Percentiles rank a stretch among this genome's conserved stretches.
Conservation (phyloP, 768 basidiomycete species). For the Russula olivacea region DNA sequence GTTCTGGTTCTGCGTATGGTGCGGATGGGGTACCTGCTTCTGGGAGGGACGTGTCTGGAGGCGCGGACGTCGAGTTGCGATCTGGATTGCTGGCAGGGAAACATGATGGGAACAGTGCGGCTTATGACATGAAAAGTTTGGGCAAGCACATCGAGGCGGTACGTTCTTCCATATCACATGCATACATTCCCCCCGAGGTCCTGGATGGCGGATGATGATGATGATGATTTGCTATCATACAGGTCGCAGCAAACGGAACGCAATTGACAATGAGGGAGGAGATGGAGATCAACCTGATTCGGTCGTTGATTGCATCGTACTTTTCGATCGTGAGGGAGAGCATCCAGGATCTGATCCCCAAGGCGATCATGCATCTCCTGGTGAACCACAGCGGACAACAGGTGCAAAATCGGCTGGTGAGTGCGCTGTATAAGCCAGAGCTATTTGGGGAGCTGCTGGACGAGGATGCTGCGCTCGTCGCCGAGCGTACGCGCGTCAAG, state of each 20-base stretch:
- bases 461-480: conserved; percentile 93
- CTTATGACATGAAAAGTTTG: conserved; percentile 97
- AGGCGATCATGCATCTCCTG: conserved; percentile 97
- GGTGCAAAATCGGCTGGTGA: conserved; percentile 94
- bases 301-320: conserved; percentile 91
- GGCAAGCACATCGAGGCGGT: conserved; percentile 98
- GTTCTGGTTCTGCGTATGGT: conserved; percentile 8
- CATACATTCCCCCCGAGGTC: too few relatives aligned
- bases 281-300: conserved; percentile 93
- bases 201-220: not conserved
- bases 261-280: conserved; percentile 80
- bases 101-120: conserved; percentile 73
- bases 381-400: conserved; percentile 96
- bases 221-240: not conserved
- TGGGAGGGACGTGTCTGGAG: conserved; percentile 61
- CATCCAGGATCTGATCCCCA: conserved; percentile 95
- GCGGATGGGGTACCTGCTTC: conserved; percentile 40
- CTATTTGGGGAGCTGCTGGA: conserved; percentile 86
- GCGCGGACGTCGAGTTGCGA: conserved; percentile 43
- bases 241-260: conserved; percentile 50
- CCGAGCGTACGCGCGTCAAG: conserved; percentile 91
- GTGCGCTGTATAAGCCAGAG: conserved; percentile 90
- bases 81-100: conserved; percentile 64
- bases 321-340: conserved; percentile 94
- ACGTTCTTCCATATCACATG: conserved; percentile 34